These are phyloP conservation scores for Hemisphaericaspora xylofermentans DNA, from an alignment of 1,139 yeast species.

Conservation along the genomic window DNA sequence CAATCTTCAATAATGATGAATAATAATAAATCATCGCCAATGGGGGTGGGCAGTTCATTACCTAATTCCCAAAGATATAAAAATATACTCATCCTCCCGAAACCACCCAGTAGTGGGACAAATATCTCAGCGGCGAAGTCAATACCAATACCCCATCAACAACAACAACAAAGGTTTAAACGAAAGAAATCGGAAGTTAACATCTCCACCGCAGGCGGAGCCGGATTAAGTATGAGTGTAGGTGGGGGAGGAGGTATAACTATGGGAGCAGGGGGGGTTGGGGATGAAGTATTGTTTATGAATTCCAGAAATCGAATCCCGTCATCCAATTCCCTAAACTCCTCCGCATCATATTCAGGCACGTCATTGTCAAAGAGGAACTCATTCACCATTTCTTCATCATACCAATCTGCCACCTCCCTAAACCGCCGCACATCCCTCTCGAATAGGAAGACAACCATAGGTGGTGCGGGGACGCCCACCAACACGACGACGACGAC, in stretches of 20 bases:
- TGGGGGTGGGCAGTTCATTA: too few species aligned
- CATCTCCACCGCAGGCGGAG: slow-evolving; percentile 8
- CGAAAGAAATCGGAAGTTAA: slow-evolving; percentile 43
- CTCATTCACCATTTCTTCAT: slow-evolving; percentile 15
- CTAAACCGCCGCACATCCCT: slow-evolving; percentile 20
- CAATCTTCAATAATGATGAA: too few species aligned
- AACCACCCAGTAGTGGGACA: slow-evolving; percentile 27
- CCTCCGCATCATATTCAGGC: slow-evolving; percentile 10
- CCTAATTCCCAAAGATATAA: slow-evolving; percentile 24
- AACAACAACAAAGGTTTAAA: slow-evolving; percentile 30
- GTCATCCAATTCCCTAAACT: slow-evolving; percentile 14
- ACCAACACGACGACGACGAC: slow-evolving; percentile 11
- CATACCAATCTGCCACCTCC: slow-evolving; percentile 23
- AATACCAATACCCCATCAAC: slow-evolving; percentile 13
- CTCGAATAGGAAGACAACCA: slow-evolving; percentile 11
- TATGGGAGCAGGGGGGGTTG: slow-evolving; percentile 11
- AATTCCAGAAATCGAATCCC: slow-evolving; percentile 12
- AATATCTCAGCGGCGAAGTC: slow-evolving; percentile 13
- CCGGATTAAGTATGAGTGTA: too few species aligned
- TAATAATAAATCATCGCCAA: too few species aligned
- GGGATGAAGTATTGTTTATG: slow-evolving; percentile 11
- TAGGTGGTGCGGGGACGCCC: too few species aligned
- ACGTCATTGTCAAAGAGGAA: slow-evolving; percentile 16
- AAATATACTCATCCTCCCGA: slow-evolving; percentile 45
- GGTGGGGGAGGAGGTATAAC: slow-evolving; percentile 9